phyloP scores from a whole-genome alignment of 768 basidiomycete species.

The Clitopilus passeckerianus region DNA sequence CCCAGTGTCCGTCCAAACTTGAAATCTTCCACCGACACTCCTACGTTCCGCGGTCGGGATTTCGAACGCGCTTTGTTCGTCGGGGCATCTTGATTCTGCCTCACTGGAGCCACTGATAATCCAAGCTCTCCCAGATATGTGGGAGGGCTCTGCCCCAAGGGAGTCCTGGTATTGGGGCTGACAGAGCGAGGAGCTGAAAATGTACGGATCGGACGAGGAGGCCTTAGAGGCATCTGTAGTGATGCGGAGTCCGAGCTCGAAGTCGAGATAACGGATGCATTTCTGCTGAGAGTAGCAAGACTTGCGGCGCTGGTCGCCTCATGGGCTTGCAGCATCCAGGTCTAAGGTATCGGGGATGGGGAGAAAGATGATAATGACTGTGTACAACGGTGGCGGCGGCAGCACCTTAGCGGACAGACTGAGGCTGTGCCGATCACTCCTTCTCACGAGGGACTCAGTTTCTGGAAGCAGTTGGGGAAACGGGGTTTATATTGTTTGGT shows the following conservation, averaged over 20 bases:
- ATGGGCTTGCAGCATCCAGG: slow-evolving; percentile 33
- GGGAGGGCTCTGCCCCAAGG: slow-evolving; percentile 37
- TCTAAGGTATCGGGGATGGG: not conserved
- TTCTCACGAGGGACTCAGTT: not conserved
- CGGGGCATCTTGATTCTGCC: slow-evolving; percentile 6
- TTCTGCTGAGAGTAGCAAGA: slow-evolving; percentile 66
- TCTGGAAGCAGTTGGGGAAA: not conserved
- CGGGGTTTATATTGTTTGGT: not conserved
- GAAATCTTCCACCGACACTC: slow-evolving; percentile 58
- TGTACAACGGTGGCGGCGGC: not conserved
- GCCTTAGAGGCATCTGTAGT: slow-evolving; percentile 33
- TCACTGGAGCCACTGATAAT: slow-evolving; percentile 9
- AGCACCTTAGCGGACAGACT: not conserved
- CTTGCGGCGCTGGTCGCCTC: slow-evolving; percentile 11
- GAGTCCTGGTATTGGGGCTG: slow-evolving; percentile 41
- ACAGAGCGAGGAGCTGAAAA: slow-evolving; percentile 63
- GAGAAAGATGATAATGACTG: slow-evolving; percentile 6
- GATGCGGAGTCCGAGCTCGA: slow-evolving; percentile 49
- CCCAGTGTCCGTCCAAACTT: slow-evolving; percentile 71
- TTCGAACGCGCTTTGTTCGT: slow-evolving; percentile 28
- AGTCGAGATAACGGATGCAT: slow-evolving; percentile 71
- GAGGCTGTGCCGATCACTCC: not conserved
- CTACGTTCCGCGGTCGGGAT: slow-evolving; percentile 38
- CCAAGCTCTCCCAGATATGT: slow-evolving; percentile 57
- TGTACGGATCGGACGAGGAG: slow-evolving; percentile 52